Evolutionary conservation across 371 early-diverging fungal genomes (phyloP).

Genomic region (Circinella minor): DNA sequence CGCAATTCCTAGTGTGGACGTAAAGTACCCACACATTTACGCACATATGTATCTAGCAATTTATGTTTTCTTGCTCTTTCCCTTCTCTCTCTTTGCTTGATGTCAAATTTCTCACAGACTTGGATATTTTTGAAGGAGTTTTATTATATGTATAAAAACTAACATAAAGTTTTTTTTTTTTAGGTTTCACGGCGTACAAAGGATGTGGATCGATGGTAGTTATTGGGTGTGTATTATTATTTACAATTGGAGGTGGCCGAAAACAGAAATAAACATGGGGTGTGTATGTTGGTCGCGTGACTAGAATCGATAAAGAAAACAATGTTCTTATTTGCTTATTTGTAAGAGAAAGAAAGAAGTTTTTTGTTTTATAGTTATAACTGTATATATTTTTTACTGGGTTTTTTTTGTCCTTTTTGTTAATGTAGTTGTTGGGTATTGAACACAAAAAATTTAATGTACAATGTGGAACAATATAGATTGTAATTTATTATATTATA

Average conservation of each 20-base stretch:
- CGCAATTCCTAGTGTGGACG: not conserved
- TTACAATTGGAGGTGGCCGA: conserved; percentile 31
- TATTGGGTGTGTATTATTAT: conserved; percentile 54
- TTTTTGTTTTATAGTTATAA: no score
- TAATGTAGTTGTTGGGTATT: not conserved
- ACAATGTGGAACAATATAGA: no score
- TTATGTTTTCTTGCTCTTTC: no score
- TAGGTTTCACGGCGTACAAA: conserved; percentile 56
- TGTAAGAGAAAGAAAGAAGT: no score
- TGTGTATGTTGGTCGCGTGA: not conserved
- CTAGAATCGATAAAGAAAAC: conserved; percentile 7
- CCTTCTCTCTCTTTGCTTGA: no score
- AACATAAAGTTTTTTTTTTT: not conserved
- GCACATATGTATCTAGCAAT: no score
- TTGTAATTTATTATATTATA: no score
- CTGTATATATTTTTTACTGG: no score
- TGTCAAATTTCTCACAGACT: no score
- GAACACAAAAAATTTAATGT: no score
- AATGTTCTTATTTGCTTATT: no score
- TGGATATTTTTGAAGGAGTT: no score
- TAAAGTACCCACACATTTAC: not conserved
- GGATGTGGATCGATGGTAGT: conserved; percentile 51
- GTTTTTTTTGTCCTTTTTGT: not conserved
- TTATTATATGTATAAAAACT: not conserved
- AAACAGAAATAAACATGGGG: conserved; percentile 12